Evolutionary conservation across 179 eudicot genomes (phyloP).

Genomic region (Vitellaria paradoxa): DNA sequence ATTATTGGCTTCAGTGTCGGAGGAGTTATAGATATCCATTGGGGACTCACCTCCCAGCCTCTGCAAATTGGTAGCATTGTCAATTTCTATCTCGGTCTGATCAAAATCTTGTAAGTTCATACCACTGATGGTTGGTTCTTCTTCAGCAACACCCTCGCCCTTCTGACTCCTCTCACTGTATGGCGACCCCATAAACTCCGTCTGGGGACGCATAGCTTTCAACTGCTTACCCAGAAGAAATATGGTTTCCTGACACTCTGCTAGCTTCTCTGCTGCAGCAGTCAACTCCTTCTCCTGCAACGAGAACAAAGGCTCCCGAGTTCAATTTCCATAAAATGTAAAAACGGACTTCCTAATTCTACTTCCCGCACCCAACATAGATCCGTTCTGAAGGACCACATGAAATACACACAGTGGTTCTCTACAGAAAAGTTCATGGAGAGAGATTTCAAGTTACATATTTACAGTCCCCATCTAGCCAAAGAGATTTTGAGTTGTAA

Average conservation of each 20-base stretch:
- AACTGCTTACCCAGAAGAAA: conserved; percentile 86
- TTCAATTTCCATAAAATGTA: neutral
- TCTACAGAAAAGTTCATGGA: neutral
- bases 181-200: conserved; percentile 51
- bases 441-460: neutral
- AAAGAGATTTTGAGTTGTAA: neutral
- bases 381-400: neutral
- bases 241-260: conserved; percentile 96
- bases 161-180: conserved; percentile 37
- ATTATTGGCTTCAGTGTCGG: conserved; percentile 53
- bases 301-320: neutral
- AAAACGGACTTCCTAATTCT: neutral
- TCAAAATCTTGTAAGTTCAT: conserved; percentile 42
- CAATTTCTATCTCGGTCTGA: conserved; percentile 40
- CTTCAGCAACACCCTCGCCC: conserved; percentile 35
- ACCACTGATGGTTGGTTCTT: conserved; percentile 56
- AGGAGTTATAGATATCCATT: conserved; percentile 42
- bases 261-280: conserved; percentile 93
- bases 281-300: conserved; percentile 75
- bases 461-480: neutral
- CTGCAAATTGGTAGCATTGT: conserved; percentile 38
- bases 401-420: neutral
- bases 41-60: conserved; percentile 62
- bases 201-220: conserved; percentile 63
- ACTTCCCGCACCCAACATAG: neutral